Base-by-base conservation (phyloP, 2,329 filamentous ascomycete genomes). In the Fusarium setosum region DNA sequence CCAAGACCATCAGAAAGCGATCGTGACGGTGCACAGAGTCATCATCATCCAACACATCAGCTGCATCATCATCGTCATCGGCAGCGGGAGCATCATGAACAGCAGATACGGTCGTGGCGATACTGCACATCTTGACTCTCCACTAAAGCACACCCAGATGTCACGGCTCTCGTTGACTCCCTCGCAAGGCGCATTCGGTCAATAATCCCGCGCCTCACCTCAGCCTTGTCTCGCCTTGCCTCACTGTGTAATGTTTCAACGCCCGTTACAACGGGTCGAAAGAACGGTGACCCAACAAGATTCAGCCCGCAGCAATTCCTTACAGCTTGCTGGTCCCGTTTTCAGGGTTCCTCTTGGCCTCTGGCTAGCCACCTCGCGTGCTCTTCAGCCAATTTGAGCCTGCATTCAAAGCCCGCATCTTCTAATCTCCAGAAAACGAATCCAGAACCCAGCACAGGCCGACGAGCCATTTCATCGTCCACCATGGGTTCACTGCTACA, bases 1-100 rank as follows among this genome's bases (percentile, higher is more conserved):
- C 65, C 65, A 68, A 68, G 65, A 62, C 65, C 65, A 42, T 61
- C 65, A 66, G 34, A 66, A 51, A 67, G 52, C 60, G 56, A 68
- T 68, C 64, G 49, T 59, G 64, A 61, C 56, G 38, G 32, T 61
- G 44, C 52, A 49, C 62, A 61, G 32, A 58, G 32, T 65, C 61
- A 51, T 55, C 49, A 51, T 45, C 47, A 26, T 65, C 61, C 57
- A 65, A 35, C 47, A 49, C 61, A 47, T 51, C 57, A 62, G 26
- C 40, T 31, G 24, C 62, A 65, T 65, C 57, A 65, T 29, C n/a
- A 45, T 45, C 23, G 23, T 45, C 44, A 47, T 58, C 29, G 42
- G 32, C n/a, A 37, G 44, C 15, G n/a, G n/a, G n/a, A 48, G 15
- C 55, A 49, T 59, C 52, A 61, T 52, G 52, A 62, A 62, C 61